Evolutionary conservation across 75 land plant genomes (phyloP).

Genomic region (Picea sitchensis): DNA sequence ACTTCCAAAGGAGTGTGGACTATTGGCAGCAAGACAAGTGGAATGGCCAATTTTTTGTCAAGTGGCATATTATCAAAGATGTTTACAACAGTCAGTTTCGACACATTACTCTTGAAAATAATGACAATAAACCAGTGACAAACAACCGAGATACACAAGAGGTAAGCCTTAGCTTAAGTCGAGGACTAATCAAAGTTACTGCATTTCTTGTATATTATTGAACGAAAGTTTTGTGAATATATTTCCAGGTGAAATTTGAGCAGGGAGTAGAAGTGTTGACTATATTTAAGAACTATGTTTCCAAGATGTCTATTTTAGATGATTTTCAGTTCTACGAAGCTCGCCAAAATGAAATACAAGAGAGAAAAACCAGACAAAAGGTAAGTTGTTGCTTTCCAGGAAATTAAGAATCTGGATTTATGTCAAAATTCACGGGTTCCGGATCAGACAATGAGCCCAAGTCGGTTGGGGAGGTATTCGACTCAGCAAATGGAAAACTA

Average conservation of each 20-base stretch:
- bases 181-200: neutral
- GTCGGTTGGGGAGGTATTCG: too few species aligned
- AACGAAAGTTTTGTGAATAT: neutral
- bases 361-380: slow-evolving; percentile 66
- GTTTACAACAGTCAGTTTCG: slow-evolving; percentile 35
- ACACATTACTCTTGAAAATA: slow-evolving; percentile 40
- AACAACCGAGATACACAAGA: slow-evolving; percentile 41
- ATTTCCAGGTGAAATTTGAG: slow-evolving; percentile 62
- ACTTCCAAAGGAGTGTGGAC: slow-evolving; percentile 43
- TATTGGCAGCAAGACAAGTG: slow-evolving; percentile 71
- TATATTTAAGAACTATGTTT: slow-evolving; percentile 63
- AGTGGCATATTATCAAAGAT: slow-evolving; percentile 43
- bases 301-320: slow-evolving; percentile 62
- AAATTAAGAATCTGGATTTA: too few species aligned
- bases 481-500: too few species aligned
- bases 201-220: neutral
- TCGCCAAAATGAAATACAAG: slow-evolving; percentile 63
- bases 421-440: too few species aligned
- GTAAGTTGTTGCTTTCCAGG: neutral
- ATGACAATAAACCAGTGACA: slow-evolving; percentile 53
- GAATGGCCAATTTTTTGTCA: slow-evolving; percentile 35
- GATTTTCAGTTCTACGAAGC: slow-evolving; percentile 84
- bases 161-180: neutral
- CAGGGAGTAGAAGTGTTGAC: slow-evolving; percentile 72
- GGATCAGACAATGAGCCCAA: too few species aligned